Evolutionary conservation across 305 asterid genomes (phyloP), one percentile per base, ranked within the genome.

Genomic region (Solanum hybrid): DNA sequence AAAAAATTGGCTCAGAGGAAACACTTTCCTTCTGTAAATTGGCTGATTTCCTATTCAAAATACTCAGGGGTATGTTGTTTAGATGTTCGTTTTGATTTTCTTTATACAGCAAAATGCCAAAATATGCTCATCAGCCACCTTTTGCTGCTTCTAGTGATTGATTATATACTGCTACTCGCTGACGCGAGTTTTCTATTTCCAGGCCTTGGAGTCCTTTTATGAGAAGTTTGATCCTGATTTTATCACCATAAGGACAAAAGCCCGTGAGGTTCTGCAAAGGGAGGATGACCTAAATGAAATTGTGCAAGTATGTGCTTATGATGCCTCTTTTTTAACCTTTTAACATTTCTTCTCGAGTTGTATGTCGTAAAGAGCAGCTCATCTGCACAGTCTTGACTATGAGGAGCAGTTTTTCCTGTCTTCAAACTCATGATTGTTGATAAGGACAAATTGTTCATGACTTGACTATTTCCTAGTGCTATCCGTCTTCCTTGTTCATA

Each of bases 251-350:
- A 94, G 98, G 97, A 97, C 99, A 90, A 96, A 94, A 92, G 99
- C 99, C 76, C 99, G 99, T 92, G 99, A 97, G 92, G 98, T 97
- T 91, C 95, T 97, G 90, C 98, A 97, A 91, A 95, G 99, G 92
- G 99, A 96, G 91, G 99, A 97, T 92, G 99, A 97, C 92, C 92
- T 97, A 95, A 97, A 97, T 92, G 99, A 97, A 95, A 97, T 97
- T 87, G 99, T 97, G 90, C 99, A 97, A 96, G 99, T 95, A 93
- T 75, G 87, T 88, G 76, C 86, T 91, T 40, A 86, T 91, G 82
- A 57, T 8, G 14, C 86, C 81, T 86, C 29, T 87, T 88, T 40
- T 87, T 57, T 88, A 8, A 88, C 13, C 77, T 86, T 37, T 4
- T 40, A 37, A 74, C 67, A 82, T 51, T 78, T 76, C 78, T 16